Evolutionary conservation across 345 rosid species (phyloP), one percentile per base, ranked within the genome.

Genomic region (Lepidium aucheri): DNA sequence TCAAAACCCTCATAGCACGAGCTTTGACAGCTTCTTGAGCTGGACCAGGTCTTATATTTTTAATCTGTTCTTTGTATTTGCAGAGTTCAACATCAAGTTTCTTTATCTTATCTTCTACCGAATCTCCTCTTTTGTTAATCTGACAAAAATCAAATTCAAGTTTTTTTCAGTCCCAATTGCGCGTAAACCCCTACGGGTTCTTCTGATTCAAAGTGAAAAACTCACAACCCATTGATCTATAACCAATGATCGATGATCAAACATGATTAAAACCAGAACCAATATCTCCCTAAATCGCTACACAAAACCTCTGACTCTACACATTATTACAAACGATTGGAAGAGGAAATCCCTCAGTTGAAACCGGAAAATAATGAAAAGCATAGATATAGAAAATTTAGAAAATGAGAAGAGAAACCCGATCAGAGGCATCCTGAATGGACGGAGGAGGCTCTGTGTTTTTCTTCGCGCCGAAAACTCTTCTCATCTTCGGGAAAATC

Each of bases 391-490:
- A 10, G 2, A 8, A 28, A n/a, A 15, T 32, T 13, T 7, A 34
- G 40, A 46, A 0, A 50, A 38, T 35, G 33, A n/a, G 62, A 53
- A 14, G 51, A 53, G 10, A 56, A 17, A 92, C 98, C 91, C 90
- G 79, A 62, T 86, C 97, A 70, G 98, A 81, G 33, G 98, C 87
- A 62, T 93, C 98, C 18, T 82, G 67, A 40, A 93, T 24, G 4
- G 98, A 83, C 6, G 98, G 97, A 53, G 98, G 94, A 12, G 97
- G 97, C 40, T 86, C 97, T 65, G 91, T 93, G 43, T 90, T 87
- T 58, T 93, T 93, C 79, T 87, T 87, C 34, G 52, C 77, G 68
- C 98, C 98, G 67, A 93, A 93, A 12, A 93, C 89, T 77, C 88
- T 90, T 80, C 57, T 85, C 98, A 93, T 93, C 77, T 76, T 78